Evolutionary conservation across 2,329 filamentous ascomycete species (phyloP).

Genomic region (Balansia obtecta): DNA sequence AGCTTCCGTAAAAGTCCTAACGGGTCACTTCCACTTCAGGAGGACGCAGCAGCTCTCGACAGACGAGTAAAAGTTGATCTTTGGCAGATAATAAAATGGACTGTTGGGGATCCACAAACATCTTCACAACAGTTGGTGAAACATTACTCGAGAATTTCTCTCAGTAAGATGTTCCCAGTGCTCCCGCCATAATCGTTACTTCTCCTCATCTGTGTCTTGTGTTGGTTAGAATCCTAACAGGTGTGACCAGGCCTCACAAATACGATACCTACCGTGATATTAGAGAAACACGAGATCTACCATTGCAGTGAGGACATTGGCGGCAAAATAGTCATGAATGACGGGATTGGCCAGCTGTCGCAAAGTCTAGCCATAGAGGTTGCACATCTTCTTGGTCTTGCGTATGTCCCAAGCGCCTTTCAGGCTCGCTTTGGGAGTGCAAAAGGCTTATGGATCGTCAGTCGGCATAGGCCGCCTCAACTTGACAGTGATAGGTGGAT

Average conservation of each 20-base stretch:
- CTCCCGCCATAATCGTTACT: not conserved
- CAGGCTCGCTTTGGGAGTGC: constrained; percentile 61
- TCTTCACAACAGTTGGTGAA: constrained; percentile 36
- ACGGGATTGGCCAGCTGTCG: constrained; percentile 56
- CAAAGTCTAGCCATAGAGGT: constrained; percentile 42
- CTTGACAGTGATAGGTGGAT: constrained; percentile 46
- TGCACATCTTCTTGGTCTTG: constrained; percentile 34
- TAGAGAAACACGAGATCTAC: constrained; percentile 34
- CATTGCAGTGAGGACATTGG: constrained; percentile 24
- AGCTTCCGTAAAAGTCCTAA: constrained; percentile 20
- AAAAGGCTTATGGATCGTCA: constrained; percentile 64
- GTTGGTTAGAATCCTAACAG: too few relatives aligned
- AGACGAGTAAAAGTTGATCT: constrained; percentile 23
- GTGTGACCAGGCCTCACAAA: constrained; percentile 33
- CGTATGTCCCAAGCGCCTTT: constrained; percentile 47
- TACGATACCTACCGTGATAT: constrained; percentile 31
- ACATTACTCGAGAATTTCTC: constrained; percentile 43
- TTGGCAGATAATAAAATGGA: constrained; percentile 36
- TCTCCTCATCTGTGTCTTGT: not conserved
- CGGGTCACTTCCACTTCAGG: constrained; percentile 10
- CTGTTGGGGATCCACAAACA: constrained; percentile 34
- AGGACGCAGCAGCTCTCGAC: constrained; percentile 11
- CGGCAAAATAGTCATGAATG: constrained; percentile 42
- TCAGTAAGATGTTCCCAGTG: constrained; percentile 27
- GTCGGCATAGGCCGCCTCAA: constrained; percentile 14